phyloP scores from a whole-genome alignment of 768 basidiomycete genomes.

The Leccinum subtestaceum region DNA sequence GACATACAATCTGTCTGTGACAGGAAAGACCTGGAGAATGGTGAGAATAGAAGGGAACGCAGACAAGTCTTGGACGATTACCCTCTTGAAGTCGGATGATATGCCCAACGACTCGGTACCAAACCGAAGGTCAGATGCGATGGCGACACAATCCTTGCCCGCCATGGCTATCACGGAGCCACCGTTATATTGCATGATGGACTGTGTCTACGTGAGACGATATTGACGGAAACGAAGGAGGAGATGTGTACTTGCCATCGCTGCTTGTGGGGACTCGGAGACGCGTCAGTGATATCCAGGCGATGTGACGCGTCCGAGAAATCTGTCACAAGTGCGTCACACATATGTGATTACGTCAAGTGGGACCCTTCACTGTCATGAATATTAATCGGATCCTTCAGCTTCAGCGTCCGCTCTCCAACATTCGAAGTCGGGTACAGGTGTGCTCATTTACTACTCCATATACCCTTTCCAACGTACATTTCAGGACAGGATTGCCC shows the following conservation, averaged over 20 bases:
- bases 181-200: slow-evolving; percentile 91
- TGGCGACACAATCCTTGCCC: slow-evolving; percentile 98
- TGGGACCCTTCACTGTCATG: slow-evolving; percentile 2
- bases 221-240: background rate
- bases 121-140: slow-evolving; percentile 90
- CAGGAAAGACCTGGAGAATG: slow-evolving; percentile 75
- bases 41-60: slow-evolving; percentile 7
- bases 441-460: slow-evolving; percentile 6
- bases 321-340: slow-evolving; percentile 11
- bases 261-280: slow-evolving; percentile 5
- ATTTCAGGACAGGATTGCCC: slow-evolving; percentile 52
- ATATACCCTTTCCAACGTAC: background rate
- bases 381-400: slow-evolving; percentile 12
- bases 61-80: slow-evolving; percentile 31
- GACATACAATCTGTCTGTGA: slow-evolving; percentile 88
- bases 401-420: slow-evolving; percentile 14
- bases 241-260: slow-evolving; percentile 21
- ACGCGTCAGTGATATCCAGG: slow-evolving; percentile 20
- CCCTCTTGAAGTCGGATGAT: slow-evolving; percentile 93
- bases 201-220: slow-evolving; percentile 43
- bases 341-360: background rate
- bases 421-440: slow-evolving; percentile 20
- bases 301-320: slow-evolving; percentile 21
- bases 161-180: slow-evolving; percentile 99
- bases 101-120: slow-evolving; percentile 86